These are phyloP conservation scores for Fraxinus americana DNA, from an alignment of 257 asterid species.

Conservation along the genomic window DNA sequence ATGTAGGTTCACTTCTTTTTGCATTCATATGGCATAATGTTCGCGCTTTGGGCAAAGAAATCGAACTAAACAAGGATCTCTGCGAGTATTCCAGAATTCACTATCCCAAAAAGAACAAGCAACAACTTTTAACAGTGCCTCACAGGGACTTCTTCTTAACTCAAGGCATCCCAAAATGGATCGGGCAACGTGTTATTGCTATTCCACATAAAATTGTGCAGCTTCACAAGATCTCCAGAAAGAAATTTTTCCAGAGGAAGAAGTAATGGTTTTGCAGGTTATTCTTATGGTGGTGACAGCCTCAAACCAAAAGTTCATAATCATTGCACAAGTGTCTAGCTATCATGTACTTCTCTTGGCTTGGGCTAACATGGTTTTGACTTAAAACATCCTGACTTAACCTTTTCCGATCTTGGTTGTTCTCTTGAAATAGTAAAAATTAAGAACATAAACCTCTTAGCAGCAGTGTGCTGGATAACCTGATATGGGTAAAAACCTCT, in stretches of 20 bases:
- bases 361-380: background rate
- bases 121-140: background rate
- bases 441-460: background rate
- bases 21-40: background rate
- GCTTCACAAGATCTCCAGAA: background rate
- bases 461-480: background rate
- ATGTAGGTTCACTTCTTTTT: background rate
- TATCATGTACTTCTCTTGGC: background rate
- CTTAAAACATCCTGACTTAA: background rate
- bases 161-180: background rate
- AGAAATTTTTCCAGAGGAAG: background rate
- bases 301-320: background rate
- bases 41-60: background rate
- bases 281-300: background rate
- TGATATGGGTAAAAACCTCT: background rate
- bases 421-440: background rate
- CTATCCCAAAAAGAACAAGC: background rate
- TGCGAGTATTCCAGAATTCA: slow-evolving; percentile 3
- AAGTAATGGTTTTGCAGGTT: background rate
- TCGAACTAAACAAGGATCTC: background rate
- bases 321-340: background rate
- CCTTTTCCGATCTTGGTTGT: background rate
- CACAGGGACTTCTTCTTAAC: background rate
- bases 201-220: background rate
- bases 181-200: background rate